These are phyloP conservation scores for Lecanicillium sp. DNA, from an alignment of 2,329 filamentous ascomycete genomes.

Conservation along the genomic window DNA sequence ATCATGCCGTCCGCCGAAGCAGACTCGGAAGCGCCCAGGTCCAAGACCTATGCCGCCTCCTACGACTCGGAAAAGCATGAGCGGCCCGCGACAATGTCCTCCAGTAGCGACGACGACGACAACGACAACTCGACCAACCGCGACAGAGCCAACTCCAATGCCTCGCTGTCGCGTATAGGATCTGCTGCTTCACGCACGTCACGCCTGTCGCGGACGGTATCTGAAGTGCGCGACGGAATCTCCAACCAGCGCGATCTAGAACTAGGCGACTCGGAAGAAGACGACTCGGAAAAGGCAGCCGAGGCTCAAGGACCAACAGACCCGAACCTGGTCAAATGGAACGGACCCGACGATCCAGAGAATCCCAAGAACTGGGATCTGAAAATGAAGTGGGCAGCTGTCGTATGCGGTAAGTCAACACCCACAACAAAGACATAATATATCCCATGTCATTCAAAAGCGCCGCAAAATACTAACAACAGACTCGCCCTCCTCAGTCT, in stretches of 20 bases:
- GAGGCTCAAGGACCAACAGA: slow-evolving; percentile 12
- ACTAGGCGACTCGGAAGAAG: slow-evolving; percentile 15
- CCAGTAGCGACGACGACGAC: not conserved
- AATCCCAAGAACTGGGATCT: slow-evolving; percentile 49
- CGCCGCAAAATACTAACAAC: slow-evolving; percentile 3
- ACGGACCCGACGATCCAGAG: slow-evolving; percentile 40
- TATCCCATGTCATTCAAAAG: not conserved
- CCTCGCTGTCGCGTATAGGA: slow-evolving; percentile 3
- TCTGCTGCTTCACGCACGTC: slow-evolving; percentile 2
- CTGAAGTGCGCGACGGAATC: slow-evolving; percentile 31
- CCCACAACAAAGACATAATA: too few relatives aligned
- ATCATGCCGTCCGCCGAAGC: not conserved
- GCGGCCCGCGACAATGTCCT: not conserved
- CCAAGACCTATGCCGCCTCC: too few relatives aligned
- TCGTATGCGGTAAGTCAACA: slow-evolving; percentile 27
- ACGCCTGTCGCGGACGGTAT: slow-evolving; percentile 24
- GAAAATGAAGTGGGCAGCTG: slow-evolving; percentile 47
- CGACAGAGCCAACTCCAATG: too few relatives aligned
- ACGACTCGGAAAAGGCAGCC: slow-evolving; percentile 15
- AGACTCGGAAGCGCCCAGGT: not conserved
- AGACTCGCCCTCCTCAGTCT: too few relatives aligned
- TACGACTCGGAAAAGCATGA: slow-evolving; percentile 6
- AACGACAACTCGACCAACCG: not conserved
- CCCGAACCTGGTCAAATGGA: slow-evolving; percentile 38
- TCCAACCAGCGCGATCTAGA: slow-evolving; percentile 28